Evolutionary conservation across 768 basidiomycete genomes (phyloP).

Genomic region (Suillus americanus): DNA sequence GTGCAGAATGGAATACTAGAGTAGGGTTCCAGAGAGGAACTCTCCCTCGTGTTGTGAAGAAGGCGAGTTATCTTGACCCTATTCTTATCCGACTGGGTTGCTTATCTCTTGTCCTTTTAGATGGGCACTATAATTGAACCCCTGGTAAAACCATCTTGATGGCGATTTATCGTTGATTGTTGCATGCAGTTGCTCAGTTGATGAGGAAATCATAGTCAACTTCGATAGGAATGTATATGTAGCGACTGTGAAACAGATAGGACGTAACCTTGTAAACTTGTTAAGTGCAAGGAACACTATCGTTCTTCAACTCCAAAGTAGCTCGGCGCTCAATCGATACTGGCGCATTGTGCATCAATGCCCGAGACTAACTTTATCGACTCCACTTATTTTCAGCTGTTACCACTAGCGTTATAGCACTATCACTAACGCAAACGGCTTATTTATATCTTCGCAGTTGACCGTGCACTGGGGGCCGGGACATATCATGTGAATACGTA

Average conservation of each 20-base stretch:
- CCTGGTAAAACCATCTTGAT: constrained; percentile 51
- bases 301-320: neutral
- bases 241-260: neutral
- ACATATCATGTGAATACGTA: neutral
- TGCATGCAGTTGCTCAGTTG: neutral
- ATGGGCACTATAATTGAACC: constrained; percentile 74
- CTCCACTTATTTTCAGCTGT: neutral
- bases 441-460: neutral
- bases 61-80: constrained; percentile 44
- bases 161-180: neutral
- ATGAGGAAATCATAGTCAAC: neutral
- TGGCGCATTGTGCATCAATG: neutral
- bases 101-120: constrained; percentile 33
- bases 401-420: neutral
- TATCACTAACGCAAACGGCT: neutral
- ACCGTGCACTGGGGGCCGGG: neutral
- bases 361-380: neutral
- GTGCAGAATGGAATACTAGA: constrained; percentile 92
- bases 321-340: no score
- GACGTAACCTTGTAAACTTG: neutral
- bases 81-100: constrained; percentile 10
- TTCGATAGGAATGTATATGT: neutral
- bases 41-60: constrained; percentile 82
- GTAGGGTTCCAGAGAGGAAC: constrained; percentile 83
- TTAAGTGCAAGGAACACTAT: no score